Base-by-base conservation (phyloP, 495 filamentous ascomycete genomes). In the Tuber umbilicatum region DNA sequence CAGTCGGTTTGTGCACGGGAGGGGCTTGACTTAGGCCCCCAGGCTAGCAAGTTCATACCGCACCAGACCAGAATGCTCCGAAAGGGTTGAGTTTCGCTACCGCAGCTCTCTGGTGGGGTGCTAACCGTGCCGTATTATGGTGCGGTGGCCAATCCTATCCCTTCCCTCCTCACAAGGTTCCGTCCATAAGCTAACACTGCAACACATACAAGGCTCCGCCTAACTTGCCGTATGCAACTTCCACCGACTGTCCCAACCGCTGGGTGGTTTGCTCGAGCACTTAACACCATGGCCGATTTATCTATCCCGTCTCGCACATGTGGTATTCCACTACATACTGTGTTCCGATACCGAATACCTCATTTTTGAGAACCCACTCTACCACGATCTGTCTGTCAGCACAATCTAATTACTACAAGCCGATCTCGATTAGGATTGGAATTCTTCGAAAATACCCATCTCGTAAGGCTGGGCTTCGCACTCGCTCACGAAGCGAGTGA, bases 61-160 rank as follows among this genome's bases (percentile, higher is more conserved):
- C 17, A 31, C 55, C 10, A 17, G 27, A 27, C 27, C 55, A n/a
- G 55, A 31, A 64, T 14, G 55, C n/a, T 64, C 55, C 55, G 27
- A 64, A 60, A 31, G 55, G n/a, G n/a, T 64, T 31, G 55, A 64
- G n/a, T 64, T 64, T 64, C 10, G 55, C 55, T 64, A 64, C 55
- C 55, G n/a, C 10, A 64, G 4, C 55, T 31, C 55, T 17, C 27
- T 31, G 55, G 2, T 31, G 17, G 55, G 17, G 12, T 16, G 31
- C 27, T 64, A 31, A 31, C 55, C 55, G n/a, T 64, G n/a, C 27
- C 55, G n/a, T 14, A n/a, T 5, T 55, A 27, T 55, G 0, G 50
- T n/a, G n/a, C 23, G 14, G 50, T 27, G 17, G 12, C n/a, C n/a
- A 16, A 31, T 31, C 27, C n/a, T 64, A 64, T 64, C n/a, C 10